Evolutionary conservation across 1,139 yeast genomes (phyloP).

Genomic region (Geotrichum australiense): DNA sequence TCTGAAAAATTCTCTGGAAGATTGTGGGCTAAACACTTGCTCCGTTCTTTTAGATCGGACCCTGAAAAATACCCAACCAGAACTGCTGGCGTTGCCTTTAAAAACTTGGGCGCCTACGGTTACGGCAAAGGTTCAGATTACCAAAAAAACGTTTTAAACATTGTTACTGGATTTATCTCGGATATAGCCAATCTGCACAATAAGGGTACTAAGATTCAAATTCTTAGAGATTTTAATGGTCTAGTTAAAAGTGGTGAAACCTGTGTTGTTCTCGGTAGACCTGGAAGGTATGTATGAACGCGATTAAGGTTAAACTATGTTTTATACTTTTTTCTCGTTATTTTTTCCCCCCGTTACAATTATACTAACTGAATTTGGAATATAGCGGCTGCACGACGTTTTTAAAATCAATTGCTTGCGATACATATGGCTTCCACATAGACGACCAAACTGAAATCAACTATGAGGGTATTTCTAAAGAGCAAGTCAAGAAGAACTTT

Average conservation of each 20-base stretch:
- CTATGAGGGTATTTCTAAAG: slow-evolving; percentile 32
- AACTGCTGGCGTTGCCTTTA: slow-evolving; percentile 54
- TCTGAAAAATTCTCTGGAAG: slow-evolving; percentile 52
- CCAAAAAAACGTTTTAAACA: slow-evolving; percentile 63
- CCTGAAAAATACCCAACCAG: slow-evolving; percentile 56
- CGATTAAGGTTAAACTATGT: background rate
- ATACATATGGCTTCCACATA: slow-evolving; percentile 64
- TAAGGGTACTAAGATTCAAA: slow-evolving; percentile 41
- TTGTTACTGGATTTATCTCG: slow-evolving; percentile 30
- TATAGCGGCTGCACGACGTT: slow-evolving; percentile 65
- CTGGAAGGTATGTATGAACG: slow-evolving; percentile 41
- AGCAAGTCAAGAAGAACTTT: slow-evolving; percentile 45
- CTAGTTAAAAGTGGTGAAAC: slow-evolving; percentile 63
- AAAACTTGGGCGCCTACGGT: slow-evolving; percentile 64
- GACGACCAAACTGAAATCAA: slow-evolving; percentile 42
- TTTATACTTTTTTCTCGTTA: background rate
- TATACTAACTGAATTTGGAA: background rate
- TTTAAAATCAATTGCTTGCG: slow-evolving; percentile 60
- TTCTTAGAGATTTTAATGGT: slow-evolving; percentile 63
- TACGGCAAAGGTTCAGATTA: slow-evolving; percentile 72
- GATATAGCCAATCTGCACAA: slow-evolving; percentile 20
- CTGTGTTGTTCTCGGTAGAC: slow-evolving; percentile 72
- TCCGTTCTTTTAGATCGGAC: slow-evolving; percentile 48
- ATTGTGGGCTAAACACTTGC: slow-evolving; percentile 69
- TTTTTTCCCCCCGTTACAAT: background rate